These are phyloP conservation scores for Aspergillus sp. DNA, from an alignment of 2,329 filamentous ascomycete genomes.

Conservation along the genomic window DNA sequence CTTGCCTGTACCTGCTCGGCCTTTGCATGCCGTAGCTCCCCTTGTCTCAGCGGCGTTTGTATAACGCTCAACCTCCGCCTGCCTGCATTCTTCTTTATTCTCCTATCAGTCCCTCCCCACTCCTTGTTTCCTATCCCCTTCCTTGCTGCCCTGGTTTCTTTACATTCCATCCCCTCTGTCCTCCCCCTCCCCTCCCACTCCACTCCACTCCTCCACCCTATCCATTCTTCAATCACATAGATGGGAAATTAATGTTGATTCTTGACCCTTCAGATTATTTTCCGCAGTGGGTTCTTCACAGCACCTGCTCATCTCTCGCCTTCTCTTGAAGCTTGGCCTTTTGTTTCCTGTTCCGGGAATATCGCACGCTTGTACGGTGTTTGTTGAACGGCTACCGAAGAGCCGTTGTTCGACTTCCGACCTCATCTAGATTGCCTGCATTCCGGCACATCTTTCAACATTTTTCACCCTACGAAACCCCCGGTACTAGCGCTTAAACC, in stretches of 20 bases:
- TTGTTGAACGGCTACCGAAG: not conserved
- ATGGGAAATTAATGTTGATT: conserved; percentile 19
- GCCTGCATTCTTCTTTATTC: conserved; percentile 23
- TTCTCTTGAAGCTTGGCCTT: not conserved
- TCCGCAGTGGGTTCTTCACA: not conserved
- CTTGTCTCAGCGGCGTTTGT: conserved; percentile 14
- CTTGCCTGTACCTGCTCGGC: not conserved
- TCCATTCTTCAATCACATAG: conserved; percentile 16
- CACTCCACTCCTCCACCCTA: conserved; percentile 18
- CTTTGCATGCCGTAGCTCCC: conserved; percentile 3
- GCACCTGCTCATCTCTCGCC: not conserved
- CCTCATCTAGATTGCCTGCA: not conserved
- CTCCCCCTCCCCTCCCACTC: conserved; percentile 5
- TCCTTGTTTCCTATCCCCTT: conserved; percentile 16
- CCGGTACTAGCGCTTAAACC: conserved; percentile 24
- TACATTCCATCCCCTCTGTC: conserved; percentile 15
- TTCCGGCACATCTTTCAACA: conserved; percentile 8
- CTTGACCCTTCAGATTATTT: not conserved
- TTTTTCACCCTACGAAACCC: conserved; percentile 16
- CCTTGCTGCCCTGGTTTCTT: conserved; percentile 12
- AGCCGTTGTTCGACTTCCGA: not conserved
- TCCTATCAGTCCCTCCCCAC: conserved; percentile 15
- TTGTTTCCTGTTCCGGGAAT: conserved; percentile 16
- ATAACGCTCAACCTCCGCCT: conserved; percentile 11
- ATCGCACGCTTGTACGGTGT: not conserved